These are phyloP conservation scores for Termitomyces sp. DNA, from an alignment of 768 basidiomycete genomes.

Conservation along the genomic window DNA sequence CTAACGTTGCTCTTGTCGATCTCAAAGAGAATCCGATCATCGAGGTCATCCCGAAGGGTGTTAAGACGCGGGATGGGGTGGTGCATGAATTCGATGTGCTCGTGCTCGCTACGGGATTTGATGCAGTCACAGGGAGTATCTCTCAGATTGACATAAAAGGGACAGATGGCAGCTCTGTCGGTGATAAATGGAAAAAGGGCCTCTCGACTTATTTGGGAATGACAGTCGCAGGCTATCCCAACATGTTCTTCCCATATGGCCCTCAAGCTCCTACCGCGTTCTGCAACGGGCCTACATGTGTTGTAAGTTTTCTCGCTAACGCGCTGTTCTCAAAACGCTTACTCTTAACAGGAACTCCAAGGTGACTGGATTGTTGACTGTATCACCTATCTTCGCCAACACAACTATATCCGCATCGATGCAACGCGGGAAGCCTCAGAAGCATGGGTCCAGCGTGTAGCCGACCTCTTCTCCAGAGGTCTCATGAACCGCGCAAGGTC, in stretches of 20 bases:
- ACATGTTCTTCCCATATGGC: conserved; percentile 24
- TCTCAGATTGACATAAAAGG: conserved; percentile 19
- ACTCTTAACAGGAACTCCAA: too few species aligned
- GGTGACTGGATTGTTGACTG: conserved; percentile 21
- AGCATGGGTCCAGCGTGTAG: too few species aligned
- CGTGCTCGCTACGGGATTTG: too few species aligned
- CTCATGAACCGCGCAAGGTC: conserved; percentile 18
- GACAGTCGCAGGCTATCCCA: conserved; percentile 18
- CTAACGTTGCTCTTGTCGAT: too few species aligned
- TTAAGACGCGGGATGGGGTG: conserved; percentile 17
- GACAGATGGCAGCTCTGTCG: too few species aligned
- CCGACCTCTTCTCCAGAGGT: conserved; percentile 4
- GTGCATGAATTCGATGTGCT: too few species aligned
- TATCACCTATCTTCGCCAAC: conserved; percentile 11
- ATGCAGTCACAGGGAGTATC: conserved; percentile 21
- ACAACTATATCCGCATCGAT: neutral
- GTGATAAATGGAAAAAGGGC: conserved; percentile 20
- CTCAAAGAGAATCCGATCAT: conserved; percentile 2
- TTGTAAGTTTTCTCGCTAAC: conserved; percentile 9
- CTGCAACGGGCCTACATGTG: too few species aligned
- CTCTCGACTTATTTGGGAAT: too few species aligned
- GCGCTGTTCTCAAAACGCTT: neutral
- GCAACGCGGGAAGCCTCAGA: too few species aligned
- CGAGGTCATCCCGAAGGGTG: conserved; percentile 17
- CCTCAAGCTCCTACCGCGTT: too few species aligned